phyloP scores from a whole-genome alignment of 2,329 filamentous ascomycete species.

The Dactylellina parvicollis region DNA sequence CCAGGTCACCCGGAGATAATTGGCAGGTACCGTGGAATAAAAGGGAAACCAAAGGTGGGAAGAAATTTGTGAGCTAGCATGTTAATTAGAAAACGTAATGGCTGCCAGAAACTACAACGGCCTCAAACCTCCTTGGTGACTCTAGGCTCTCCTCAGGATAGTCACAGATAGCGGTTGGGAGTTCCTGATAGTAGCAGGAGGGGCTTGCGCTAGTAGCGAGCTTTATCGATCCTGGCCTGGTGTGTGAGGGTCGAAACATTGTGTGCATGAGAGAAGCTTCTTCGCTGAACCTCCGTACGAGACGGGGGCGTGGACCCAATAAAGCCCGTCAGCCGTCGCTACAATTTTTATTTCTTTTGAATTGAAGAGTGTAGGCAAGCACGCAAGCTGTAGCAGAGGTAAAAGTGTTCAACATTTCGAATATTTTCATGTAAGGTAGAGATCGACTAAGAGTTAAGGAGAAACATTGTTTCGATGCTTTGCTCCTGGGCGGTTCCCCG shows the following conservation, averaged over 20 bases:
- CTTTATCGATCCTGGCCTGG: slow-evolving; percentile 19
- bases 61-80: slow-evolving; percentile 2
- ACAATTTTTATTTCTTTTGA: no score
- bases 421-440: slow-evolving; percentile 11
- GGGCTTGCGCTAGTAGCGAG: not conserved
- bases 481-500: slow-evolving; percentile 44
- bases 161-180: slow-evolving; percentile 31
- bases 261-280: slow-evolving; percentile 24
- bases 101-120: not conserved
- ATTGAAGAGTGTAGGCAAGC: no score
- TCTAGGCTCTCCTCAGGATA: slow-evolving; percentile 39
- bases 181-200: slow-evolving; percentile 17
- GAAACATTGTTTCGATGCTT: slow-evolving; percentile 48
- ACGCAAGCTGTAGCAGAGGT: no score
- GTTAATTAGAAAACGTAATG: not conserved
- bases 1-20: slow-evolving; percentile 23
- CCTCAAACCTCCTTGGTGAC: slow-evolving; percentile 5
- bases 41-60: slow-evolving; percentile 27
- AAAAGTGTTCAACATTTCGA: no score
- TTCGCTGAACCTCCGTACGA: slow-evolving; percentile 22
- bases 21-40: slow-evolving; percentile 22
- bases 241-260: slow-evolving; percentile 30
- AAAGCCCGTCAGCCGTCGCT: no score
- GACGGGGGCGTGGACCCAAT: slow-evolving; percentile 11
- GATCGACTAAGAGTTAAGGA: slow-evolving; percentile 10